phyloP scores from a whole-genome alignment of 257 asterid genomes.

The Linderniella brevidens region DNA sequence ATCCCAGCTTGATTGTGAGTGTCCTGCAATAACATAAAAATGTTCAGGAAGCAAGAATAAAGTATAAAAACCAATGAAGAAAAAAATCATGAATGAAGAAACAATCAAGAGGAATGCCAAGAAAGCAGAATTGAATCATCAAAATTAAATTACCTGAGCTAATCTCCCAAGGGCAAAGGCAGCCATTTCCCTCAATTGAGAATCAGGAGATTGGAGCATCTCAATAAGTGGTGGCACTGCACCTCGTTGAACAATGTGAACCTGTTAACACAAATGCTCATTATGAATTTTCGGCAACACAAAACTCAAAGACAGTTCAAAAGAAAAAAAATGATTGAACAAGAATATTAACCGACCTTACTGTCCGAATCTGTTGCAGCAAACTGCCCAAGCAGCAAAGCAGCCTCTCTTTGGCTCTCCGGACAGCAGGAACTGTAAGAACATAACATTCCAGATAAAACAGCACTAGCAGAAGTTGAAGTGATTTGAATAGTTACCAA shows the following conservation, averaged over 20 bases:
- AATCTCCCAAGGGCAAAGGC: constrained; percentile 97
- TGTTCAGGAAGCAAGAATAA: not conserved
- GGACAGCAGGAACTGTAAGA: constrained; percentile 72
- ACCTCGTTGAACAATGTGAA: constrained; percentile 97
- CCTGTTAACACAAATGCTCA: constrained; percentile 25
- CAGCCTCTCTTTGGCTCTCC: constrained; percentile 99
- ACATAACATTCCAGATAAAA: not conserved
- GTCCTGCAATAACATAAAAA: constrained; percentile 33
- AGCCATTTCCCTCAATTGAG: constrained; percentile 94
- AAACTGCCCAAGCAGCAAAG: constrained; percentile 95
- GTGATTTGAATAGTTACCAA: no score
- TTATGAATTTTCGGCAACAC: not conserved
- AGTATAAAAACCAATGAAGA: not conserved
- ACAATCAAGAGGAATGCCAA: not conserved
- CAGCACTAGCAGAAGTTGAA: not conserved
- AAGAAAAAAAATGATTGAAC: constrained; percentile 7
- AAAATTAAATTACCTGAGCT: constrained; percentile 63
- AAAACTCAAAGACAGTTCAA: not conserved
- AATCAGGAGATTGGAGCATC: constrained; percentile 87
- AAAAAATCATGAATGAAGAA: not conserved
- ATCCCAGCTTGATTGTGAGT: constrained; percentile 96
- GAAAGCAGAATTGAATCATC: not conserved
- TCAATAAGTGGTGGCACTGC: constrained; percentile 89
- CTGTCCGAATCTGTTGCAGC: constrained; percentile 99
- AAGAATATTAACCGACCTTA: constrained; percentile 53